Base-by-base conservation (phyloP, 2,329 filamentous ascomycete species). In the Canariomyces notabilis region DNA sequence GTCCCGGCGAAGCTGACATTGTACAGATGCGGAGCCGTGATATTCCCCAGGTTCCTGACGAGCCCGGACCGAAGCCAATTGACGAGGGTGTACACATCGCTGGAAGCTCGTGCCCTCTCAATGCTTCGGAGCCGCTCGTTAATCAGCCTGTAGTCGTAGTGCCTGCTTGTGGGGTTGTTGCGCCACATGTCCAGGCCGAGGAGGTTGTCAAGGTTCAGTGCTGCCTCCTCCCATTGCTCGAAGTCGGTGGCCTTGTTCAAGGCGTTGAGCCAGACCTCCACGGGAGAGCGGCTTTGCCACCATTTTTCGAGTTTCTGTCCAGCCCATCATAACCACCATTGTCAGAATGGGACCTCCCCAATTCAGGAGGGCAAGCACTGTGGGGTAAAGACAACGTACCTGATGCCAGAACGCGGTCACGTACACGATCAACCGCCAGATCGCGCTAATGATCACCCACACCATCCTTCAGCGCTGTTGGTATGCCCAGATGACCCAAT, bases 21-120 rank as follows among this genome's bases (percentile, higher is more conserved):
- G 69, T 89, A 96, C 1, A 96, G 73, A 52, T 82, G 82, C 2
- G 87, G 81, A 1, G 84, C 79, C 1, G 87, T 88, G 57, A 96
- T 94, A 62, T 95, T 94, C 48, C 89, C 90, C n/a, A 95, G 72
- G 59, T 96, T 95, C 29, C 90, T 82, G 22, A 95, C 78, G 15
- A 85, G 73, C 3, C 82, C 89, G 12, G 87, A 89, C 20, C 89
- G 83, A 32, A 95, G 74, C 15, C 94, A 75, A 60, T 89, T 89
- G 49, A 89, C 82, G 6, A 95, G 72, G 14, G 79, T 77, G 46
- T 88, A 74, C 35, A 90, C 76, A 63, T 95, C 85, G 53, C 80
- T 80, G 36, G 82, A 76, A 57, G 87, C 81, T 23, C 84, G 78
- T 5, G 85, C 83, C 39, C 76, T 73, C 51, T 83, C 77, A 48